Conservation (phyloP, 75 land plant genomes). For the Larix kaempferi region DNA sequence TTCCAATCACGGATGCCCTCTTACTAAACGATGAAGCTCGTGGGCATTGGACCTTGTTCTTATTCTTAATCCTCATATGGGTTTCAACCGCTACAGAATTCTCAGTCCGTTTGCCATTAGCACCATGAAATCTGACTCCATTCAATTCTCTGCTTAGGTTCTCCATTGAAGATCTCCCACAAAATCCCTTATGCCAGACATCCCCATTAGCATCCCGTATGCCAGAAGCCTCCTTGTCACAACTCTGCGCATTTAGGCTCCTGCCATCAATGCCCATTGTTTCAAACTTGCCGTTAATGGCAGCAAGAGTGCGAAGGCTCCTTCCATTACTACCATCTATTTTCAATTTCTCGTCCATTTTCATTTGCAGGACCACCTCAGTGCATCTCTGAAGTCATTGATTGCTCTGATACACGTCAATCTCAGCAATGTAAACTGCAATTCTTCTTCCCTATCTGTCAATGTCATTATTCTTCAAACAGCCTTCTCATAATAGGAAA, state of each 20-base stretch:
- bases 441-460: not conserved
- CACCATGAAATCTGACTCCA: not conserved
- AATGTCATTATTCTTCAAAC: conserved; percentile 2
- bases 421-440: no score
- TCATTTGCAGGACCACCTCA: conserved; percentile 5
- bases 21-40: not conserved
- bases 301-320: not conserved
- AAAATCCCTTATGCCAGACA: not conserved
- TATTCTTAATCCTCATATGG: not conserved
- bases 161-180: not conserved
- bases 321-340: not conserved
- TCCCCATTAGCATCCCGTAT: conserved; percentile 3
- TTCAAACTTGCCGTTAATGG: conserved; percentile 5
- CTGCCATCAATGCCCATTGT: not conserved
- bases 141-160: not conserved
- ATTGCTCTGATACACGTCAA: not conserved
- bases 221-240: not conserved
- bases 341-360: conserved; percentile 4
- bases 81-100: not conserved
- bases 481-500: not conserved
- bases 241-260: not conserved
- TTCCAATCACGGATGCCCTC: not conserved
- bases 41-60: not conserved
- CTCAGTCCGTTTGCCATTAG: not conserved
- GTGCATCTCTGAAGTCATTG: not conserved